A percentile compares a stretch with the other conserved stretches of the same genome.
Conservation (phyloP, 345 rosid species). For the Alliaria petiolata region DNA sequence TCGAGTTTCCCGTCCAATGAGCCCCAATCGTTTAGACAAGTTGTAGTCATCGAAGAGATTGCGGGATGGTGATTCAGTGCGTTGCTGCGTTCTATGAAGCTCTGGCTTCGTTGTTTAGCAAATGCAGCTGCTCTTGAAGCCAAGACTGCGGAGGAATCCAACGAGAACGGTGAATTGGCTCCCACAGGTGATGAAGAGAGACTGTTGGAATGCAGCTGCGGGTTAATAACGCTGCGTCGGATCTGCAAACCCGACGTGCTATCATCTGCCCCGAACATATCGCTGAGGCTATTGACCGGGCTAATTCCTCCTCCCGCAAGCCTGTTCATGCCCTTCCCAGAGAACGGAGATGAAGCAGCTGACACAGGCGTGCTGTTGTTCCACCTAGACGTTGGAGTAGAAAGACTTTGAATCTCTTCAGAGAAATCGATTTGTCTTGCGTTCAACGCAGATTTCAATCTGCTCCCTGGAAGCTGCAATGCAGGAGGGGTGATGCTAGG, state of each 20-base stretch:
- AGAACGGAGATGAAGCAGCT: conserved; percentile 41
- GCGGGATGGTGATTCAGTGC: conserved; percentile 38
- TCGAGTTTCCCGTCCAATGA: conserved; percentile 77
- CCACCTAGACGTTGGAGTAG: conserved; percentile 60
- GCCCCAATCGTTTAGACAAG: conserved; percentile 58
- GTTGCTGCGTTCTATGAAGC: conserved; percentile 61
- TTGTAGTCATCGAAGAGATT: conserved; percentile 36
- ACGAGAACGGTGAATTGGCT: conserved; percentile 38
- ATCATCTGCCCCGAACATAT: conserved; percentile 52
- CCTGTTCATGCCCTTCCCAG: conserved; percentile 47
- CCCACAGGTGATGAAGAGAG: conserved; percentile 54
- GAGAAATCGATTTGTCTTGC: conserved; percentile 66
- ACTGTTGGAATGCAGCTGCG: conserved; percentile 24
- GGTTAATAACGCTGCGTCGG: conserved; percentile 48
- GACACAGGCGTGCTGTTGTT: too few relatives aligned
- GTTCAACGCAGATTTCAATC: conserved; percentile 55
- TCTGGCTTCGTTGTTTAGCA: conserved; percentile 63
- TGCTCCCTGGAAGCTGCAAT: conserved; percentile 79
- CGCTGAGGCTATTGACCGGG: conserved; percentile 66
- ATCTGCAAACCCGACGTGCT: too few relatives aligned
- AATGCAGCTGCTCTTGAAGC: conserved; percentile 65
- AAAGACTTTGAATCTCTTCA: conserved; percentile 51
- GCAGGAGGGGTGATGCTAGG: conserved; percentile 45
- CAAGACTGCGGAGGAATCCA: conserved; percentile 48
- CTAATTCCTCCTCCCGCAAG: conserved; percentile 46